phyloP scores from a whole-genome alignment of 2,329 filamentous ascomycete species.

The Leptographium galeiforme region DNA sequence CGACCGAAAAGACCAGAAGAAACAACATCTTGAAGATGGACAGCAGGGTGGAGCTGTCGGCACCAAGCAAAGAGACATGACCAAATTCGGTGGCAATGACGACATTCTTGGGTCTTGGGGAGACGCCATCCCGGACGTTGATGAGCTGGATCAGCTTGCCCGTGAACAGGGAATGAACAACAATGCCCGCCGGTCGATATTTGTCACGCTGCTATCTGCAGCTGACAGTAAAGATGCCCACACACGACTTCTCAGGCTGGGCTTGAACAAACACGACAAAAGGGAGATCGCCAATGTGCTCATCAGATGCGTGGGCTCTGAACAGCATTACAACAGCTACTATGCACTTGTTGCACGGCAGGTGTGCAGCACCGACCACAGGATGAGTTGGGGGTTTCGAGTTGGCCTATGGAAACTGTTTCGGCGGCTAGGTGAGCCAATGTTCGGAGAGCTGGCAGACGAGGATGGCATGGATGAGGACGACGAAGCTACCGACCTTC shows the following conservation, averaged over 20 bases:
- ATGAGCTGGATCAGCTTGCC: conserved; percentile 44
- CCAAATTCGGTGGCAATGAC: conserved; percentile 21
- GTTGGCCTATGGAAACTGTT: conserved; percentile 80
- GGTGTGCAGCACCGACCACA: conserved; percentile 56
- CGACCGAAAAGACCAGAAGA: conserved; percentile 4
- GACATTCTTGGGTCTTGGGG: conserved; percentile 24
- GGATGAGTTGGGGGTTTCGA: conserved; percentile 73
- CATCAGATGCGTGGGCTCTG: conserved; percentile 73
- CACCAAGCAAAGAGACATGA: conserved; percentile 13
- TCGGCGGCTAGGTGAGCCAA: conserved; percentile 67
- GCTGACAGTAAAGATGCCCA: conserved; percentile 75
- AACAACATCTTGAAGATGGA: not conserved
- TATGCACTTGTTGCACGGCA: conserved; percentile 75
- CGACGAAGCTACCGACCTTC: conserved; percentile 31
- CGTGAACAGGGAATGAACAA: conserved; percentile 77
- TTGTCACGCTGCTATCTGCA: conserved; percentile 78
- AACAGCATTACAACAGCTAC: conserved; percentile 80
- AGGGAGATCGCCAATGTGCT: conserved; percentile 79
- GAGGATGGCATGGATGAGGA: conserved; percentile 33
- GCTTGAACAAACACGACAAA: conserved; percentile 74
- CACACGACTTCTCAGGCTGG: conserved; percentile 64
- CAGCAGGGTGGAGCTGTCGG: conserved; percentile 10
- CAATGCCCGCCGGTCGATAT: conserved; percentile 77
- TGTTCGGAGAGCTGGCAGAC: conserved; percentile 52
- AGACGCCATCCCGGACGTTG: conserved; percentile 52